Percentiles rank a stretch among this genome's conserved stretches.
phyloP scores from a whole-genome alignment of 495 filamentous ascomycete genomes.

The Podospora didyma region DNA sequence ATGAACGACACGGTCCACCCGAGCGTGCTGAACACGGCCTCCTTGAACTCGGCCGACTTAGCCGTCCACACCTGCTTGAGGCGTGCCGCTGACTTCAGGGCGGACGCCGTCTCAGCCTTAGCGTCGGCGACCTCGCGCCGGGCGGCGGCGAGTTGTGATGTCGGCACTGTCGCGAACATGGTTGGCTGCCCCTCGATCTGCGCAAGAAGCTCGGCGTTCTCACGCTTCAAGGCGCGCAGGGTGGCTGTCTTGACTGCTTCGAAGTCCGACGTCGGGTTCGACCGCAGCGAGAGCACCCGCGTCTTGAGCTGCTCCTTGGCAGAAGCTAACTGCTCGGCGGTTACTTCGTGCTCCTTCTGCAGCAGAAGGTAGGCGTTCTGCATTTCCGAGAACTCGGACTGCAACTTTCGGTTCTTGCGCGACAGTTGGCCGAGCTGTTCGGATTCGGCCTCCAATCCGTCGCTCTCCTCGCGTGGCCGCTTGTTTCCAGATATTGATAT shows the following conservation, averaged over 20 bases:
- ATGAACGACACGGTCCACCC: constrained; percentile 93
- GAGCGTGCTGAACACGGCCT: constrained; percentile 81
- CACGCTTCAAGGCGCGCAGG: constrained; percentile 68
- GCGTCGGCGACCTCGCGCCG: constrained; percentile 69
- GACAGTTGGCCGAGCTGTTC: constrained; percentile 78
- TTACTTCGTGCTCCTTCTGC: constrained; percentile 69
- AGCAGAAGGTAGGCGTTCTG: constrained; percentile 63
- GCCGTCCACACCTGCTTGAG: constrained; percentile 85
- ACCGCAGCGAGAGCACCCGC: constrained; percentile 79
- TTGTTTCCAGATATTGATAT: constrained; percentile 44
- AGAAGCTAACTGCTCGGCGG: constrained; percentile 63
- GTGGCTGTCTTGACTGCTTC: constrained; percentile 79
- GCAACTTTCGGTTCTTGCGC: constrained; percentile 80
- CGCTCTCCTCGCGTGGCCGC: constrained; percentile 45
- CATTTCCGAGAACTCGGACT: constrained; percentile 67
- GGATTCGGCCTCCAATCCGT: constrained; percentile 56
- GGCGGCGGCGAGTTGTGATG: constrained; percentile 68
- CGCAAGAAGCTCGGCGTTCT: constrained; percentile 77
- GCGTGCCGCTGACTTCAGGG: constrained; percentile 78
- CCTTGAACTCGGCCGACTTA: constrained; percentile 88
- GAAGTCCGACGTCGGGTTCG: constrained; percentile 81
- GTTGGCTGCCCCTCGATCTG: constrained; percentile 58
- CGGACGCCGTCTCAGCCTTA: constrained; percentile 67
- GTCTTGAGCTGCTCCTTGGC: constrained; percentile 72
- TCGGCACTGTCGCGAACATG: constrained; percentile 57